Evolutionary conservation across 1,139 yeast species (phyloP), one percentile per base, ranked within the genome.

Genomic region (Geotrichum bryndzae): DNA sequence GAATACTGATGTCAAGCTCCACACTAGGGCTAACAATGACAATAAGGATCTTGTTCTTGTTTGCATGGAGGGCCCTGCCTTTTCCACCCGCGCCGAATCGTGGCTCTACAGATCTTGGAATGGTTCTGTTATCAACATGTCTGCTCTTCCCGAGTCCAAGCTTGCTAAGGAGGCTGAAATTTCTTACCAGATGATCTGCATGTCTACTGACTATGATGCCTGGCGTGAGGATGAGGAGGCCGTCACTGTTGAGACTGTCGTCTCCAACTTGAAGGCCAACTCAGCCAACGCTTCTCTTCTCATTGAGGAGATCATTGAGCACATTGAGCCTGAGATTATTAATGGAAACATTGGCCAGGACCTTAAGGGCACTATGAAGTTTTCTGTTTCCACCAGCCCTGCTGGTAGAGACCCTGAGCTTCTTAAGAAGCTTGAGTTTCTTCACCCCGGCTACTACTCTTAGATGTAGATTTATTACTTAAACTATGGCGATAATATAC

Each of bases 21-120:
- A 87, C 75, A 79, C 88, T 62, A 84, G 81, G 72, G 75, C 73
- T 60, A 79, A 84, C 56, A 82, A 81, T 66, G 75, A 75, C 29
- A 79, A 77, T 59, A 75, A 77, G 61, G 97, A 92, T 70, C 78
- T 89, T 65, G 88, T 96, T 1, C 84, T 95, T 56, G 82, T 95
- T 65, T 94, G 99, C 77, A 94, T 94, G 99, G 99, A 94, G 76
- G 99, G 99, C 51, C 99, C 99, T 2, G 97, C 95, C 63, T 94
- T 94, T 76, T 87, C 96, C 57, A 94, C 99, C 18, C 83, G 99
- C 67, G 98, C 99, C n/a, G 99, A 94, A 77, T 90, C 97, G 23
- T 84, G 82, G 73, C 76, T 94, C 74, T 95, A 94, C 79, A 83
- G 91, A 72, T 77, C 87, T 51, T 88, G 96, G 87, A 97, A 97